phyloP scores from a whole-genome alignment of 2,329 filamentous ascomycete species.

The Clonostachys chloroleuca region DNA sequence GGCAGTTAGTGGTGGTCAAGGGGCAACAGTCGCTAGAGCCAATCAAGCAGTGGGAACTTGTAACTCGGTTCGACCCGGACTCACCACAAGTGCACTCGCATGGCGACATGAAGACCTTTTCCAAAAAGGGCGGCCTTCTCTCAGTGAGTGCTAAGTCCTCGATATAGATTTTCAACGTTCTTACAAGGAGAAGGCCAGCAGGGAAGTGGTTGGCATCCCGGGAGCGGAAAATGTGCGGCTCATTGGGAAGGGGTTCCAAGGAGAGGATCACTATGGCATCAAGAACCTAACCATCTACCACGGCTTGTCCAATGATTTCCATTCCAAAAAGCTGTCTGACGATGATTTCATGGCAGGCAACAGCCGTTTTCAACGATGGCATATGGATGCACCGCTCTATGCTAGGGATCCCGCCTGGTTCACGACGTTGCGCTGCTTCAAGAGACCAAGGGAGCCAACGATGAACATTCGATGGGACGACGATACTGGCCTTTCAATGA shows the following conservation, averaged over 20 bases:
- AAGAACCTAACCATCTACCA: conserved; percentile 22
- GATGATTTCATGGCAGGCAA: conserved; percentile 30
- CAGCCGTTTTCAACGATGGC: conserved; percentile 41
- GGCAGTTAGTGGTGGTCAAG: conserved; percentile 28
- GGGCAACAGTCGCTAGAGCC: conserved; percentile 31
- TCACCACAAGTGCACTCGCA: conserved; percentile 34
- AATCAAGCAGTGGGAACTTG: conserved; percentile 37
- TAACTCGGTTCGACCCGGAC: conserved; percentile 33
- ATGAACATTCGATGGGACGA: conserved; percentile 35
- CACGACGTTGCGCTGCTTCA: conserved; percentile 32
- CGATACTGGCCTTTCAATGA: conserved; percentile 33
- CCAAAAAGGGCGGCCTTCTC: conserved; percentile 30
- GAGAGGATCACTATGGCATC: conserved; percentile 35
- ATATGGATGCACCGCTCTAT: conserved; percentile 41
- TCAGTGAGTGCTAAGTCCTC: conserved; percentile 12
- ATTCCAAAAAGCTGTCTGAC: conserved; percentile 20
- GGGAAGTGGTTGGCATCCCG: conserved; percentile 28
- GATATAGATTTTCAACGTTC: not conserved
- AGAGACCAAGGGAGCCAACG: conserved; percentile 24
- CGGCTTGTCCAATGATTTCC: conserved; percentile 27
- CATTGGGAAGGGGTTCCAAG: conserved; percentile 39
- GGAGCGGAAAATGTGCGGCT: conserved; percentile 36
- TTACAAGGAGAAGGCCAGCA: conserved; percentile 12
- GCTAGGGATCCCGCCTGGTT: conserved; percentile 33
- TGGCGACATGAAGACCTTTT: conserved; percentile 32